phyloP scores from a whole-genome alignment of 495 filamentous ascomycete genomes.

The Platismatia glauca region DNA sequence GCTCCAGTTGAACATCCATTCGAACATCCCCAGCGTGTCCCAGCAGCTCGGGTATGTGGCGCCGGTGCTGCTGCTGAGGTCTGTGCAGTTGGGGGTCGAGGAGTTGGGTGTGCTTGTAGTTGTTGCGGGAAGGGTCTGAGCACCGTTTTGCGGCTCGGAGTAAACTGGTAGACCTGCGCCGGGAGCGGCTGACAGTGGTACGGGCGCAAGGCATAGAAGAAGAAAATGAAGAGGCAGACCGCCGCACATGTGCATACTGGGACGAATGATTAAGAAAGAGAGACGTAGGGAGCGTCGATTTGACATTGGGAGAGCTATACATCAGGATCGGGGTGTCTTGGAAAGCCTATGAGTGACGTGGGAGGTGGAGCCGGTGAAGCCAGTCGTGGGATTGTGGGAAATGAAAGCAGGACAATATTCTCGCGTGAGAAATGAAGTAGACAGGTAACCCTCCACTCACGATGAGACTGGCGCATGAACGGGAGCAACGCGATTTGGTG shows the following conservation, averaged over 20 bases:
- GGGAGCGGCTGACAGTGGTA: background rate
- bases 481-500: background rate
- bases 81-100: background rate
- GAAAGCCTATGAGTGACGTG: background rate
- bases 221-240: background rate
- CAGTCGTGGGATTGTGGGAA: background rate
- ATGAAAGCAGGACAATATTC: background rate
- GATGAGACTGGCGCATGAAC: background rate
- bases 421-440: background rate
- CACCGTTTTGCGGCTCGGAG: background rate
- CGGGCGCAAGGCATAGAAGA: background rate
- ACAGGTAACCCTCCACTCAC: background rate
- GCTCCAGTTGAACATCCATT: conserved; percentile 3
- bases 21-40: background rate
- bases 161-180: background rate
- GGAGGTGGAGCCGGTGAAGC: background rate
- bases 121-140: background rate
- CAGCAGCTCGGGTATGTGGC: background rate
- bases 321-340: background rate
- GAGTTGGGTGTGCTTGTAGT: background rate
- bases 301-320: background rate
- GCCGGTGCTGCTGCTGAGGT: background rate
- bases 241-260: background rate
- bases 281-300: background rate
- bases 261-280: background rate